Evolutionary conservation across 2,329 filamentous ascomycete genomes (phyloP).

Genomic region (Penicillium palitans): DNA sequence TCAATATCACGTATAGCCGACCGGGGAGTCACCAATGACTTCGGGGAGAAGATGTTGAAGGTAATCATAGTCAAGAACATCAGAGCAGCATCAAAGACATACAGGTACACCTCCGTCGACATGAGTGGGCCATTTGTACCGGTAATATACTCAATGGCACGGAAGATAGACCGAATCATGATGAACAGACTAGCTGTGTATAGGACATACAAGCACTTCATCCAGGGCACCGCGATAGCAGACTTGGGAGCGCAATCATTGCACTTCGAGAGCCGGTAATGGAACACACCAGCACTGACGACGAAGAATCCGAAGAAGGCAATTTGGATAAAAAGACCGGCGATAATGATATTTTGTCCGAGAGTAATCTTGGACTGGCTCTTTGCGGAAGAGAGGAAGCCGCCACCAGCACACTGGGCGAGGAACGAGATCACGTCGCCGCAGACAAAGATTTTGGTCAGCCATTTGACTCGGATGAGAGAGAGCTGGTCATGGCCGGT

Average conservation of each 20-base stretch:
- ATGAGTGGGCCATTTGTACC: conserved; percentile 28
- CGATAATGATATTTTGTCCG: conserved; percentile 7
- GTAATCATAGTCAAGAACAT: conserved; percentile 20
- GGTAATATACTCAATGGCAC: conserved; percentile 30
- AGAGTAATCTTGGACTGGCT: background rate
- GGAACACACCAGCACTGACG: conserved; percentile 2
- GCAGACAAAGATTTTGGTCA: conserved; percentile 51
- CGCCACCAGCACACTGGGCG: conserved; percentile 38
- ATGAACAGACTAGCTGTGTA: conserved; percentile 28
- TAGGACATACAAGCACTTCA: background rate
- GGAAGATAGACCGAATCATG: conserved; percentile 30
- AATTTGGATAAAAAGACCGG: conserved; percentile 14
- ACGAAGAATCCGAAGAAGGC: conserved; percentile 13
- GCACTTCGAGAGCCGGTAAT: conserved; percentile 1
- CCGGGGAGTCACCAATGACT: background rate
- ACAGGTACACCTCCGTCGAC: conserved; percentile 28
- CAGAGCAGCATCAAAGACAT: conserved; percentile 31
- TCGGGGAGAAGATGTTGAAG: background rate
- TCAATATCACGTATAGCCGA: background rate
- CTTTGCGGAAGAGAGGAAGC: background rate
- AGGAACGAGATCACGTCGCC: conserved; percentile 52
- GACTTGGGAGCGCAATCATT: background rate
- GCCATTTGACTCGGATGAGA: conserved; percentile 42
- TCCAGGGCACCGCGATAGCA: background rate
- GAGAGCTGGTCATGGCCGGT: conserved; percentile 44